A percentile compares a stretch with the other conserved stretches of the same genome.
Evolutionary conservation across 345 rosid species (phyloP).

Genomic region (Eucalyptus pauciflora): DNA sequence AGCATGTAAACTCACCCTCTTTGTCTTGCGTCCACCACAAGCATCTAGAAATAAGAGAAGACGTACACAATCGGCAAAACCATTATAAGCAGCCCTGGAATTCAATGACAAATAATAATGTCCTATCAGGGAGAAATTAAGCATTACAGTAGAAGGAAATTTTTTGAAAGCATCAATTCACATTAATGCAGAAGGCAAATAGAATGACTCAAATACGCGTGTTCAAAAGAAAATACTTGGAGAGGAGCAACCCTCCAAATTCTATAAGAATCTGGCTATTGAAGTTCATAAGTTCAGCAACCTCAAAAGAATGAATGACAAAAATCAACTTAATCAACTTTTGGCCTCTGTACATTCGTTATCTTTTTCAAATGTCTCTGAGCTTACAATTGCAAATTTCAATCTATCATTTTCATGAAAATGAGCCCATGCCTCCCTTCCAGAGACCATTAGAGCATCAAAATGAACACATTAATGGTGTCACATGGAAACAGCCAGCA

Average conservation of each 20-base stretch:
- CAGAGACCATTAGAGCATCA: neutral
- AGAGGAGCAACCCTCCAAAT: neutral
- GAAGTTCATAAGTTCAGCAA: neutral
- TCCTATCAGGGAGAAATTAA: neutral
- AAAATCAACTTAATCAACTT: neutral
- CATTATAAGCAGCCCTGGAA: conserved; percentile 98
- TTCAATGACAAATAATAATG: conserved; percentile 6
- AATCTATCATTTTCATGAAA: neutral
- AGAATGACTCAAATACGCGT: neutral
- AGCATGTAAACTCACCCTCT: conserved; percentile 43
- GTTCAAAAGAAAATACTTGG: neutral
- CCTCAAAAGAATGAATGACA: neutral
- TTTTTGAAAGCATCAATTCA: neutral
- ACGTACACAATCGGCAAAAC: conserved; percentile 90
- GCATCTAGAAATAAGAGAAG: conserved; percentile 89
- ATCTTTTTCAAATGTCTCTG: neutral
- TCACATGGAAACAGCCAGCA: neutral
- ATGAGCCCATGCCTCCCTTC: neutral
- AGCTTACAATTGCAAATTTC: neutral
- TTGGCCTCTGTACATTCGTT: neutral
- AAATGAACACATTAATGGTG: neutral
- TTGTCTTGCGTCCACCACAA: conserved; percentile 81
- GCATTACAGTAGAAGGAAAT: too few relatives aligned
- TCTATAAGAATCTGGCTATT: neutral
- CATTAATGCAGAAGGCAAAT: neutral